Base-by-base conservation (phyloP, 2,329 filamentous ascomycete genomes). In the Colletotrichum sp. region DNA sequence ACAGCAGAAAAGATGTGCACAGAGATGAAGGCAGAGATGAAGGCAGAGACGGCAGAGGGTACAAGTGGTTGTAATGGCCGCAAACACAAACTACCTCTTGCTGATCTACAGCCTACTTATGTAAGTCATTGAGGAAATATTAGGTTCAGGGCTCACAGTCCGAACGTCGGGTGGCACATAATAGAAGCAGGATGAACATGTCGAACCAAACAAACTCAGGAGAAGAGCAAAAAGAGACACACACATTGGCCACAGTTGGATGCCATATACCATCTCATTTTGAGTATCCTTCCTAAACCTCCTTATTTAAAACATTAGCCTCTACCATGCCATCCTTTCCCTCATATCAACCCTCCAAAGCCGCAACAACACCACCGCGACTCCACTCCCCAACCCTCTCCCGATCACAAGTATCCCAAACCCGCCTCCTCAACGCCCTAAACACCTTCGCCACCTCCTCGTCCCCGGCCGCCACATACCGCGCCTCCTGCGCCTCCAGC, bases 361-460 rank as follows among this genome's bases (percentile, higher is more conserved):
- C 69, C 25, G 52, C 36, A 27, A 74, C 69, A 11, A 85, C 77
- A 48, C 88, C 87, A 1, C 88, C 86, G 79, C 88, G 88, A 80
- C 93, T 94, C 95, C 95, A 97, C 28, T 84, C 86, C 72, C 85
- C 85, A 12, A 95, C 89, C 79, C 92, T 91, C n/a, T 90, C 88
- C 76, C 89, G 88, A 81, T 96, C 93, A 80, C 92, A 93, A 5
- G 90, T 93, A 74, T 92, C 88, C 86, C 91, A 91, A 5, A 95
- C 84, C 79, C 90, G 87, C 78, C 83, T 84, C 79, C 90, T 90
- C 80, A 97, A 81, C 1, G 86, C 88, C 75, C 86, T 88, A 68
- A 92, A 85, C 28, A 91, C 83, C 22, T 86, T 85, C 1, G 83
- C 84, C 78, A 91, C 89, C 19, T 89, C 87, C 60, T 70, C 69